Conservation (phyloP, 257 asterid genomes). For the Mentha longifolia region DNA sequence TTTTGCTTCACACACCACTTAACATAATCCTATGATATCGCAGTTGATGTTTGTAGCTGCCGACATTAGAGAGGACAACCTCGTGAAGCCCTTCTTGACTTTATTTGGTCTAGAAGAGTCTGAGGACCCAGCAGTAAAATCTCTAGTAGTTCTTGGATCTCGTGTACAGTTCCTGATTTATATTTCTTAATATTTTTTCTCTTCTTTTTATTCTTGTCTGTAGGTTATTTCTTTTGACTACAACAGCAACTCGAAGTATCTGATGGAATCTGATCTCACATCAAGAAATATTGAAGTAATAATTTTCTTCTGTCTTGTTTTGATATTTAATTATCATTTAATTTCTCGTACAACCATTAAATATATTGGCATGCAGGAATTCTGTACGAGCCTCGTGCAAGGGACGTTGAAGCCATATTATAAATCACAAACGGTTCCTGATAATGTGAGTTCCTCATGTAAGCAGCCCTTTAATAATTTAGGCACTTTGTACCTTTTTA, state of each 20-base stretch:
- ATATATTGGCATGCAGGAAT: constrained; percentile 59
- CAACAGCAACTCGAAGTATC: constrained; percentile 60
- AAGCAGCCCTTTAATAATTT: neutral
- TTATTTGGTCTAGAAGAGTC: constrained; percentile 89
- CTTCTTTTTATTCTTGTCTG: neutral
- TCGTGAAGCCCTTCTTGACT: constrained; percentile 90
- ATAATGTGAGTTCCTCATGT: constrained; percentile 60
- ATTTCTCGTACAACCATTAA: constrained; percentile 14
- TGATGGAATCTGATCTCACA: constrained; percentile 65
- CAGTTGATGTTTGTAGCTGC: constrained; percentile 83
- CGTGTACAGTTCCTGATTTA: constrained; percentile 33
- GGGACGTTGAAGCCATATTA: constrained; percentile 67
- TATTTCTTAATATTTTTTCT: constrained; percentile 17
- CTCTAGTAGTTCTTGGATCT: constrained; percentile 20
- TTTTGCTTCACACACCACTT: constrained; percentile 21
- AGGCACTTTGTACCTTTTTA: neutral
- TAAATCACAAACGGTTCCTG: constrained; percentile 82
- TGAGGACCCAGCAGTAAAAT: constrained; percentile 57
- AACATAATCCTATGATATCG: constrained; percentile 33
- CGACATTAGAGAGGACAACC: constrained; percentile 78
- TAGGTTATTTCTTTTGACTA: constrained; percentile 81
- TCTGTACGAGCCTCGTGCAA: constrained; percentile 61
- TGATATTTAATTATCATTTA: constrained; percentile 22
- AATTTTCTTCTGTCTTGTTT: constrained; percentile 25
- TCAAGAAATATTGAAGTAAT: constrained; percentile 69